These are phyloP conservation scores for Taiozyma sp. DNA, from an alignment of 1,139 yeast genomes.

Conservation along the genomic window DNA sequence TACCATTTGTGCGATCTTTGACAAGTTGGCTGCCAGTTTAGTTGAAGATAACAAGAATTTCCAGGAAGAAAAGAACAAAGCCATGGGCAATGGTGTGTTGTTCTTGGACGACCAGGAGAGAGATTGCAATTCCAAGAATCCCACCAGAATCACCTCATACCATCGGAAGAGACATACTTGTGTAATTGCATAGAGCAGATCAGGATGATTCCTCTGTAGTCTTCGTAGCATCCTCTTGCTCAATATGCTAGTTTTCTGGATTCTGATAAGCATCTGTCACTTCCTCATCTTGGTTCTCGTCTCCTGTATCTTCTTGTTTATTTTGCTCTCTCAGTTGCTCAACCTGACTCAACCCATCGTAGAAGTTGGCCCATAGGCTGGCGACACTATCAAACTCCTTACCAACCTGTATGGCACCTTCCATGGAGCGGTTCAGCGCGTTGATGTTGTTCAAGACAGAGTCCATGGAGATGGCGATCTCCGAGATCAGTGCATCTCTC, in stretches of 20 bases:
- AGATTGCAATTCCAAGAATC: background rate
- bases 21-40: conserved; percentile 8
- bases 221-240: background rate
- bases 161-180: conserved; percentile 1
- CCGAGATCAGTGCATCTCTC: conserved; percentile 36
- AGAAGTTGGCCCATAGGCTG: conserved; percentile 44
- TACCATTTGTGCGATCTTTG: conserved; percentile 17
- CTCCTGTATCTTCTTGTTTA: background rate
- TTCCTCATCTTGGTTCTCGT: background rate
- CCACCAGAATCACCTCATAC: conserved; percentile 6
- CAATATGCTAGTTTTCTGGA: background rate
- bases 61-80: background rate
- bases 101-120: background rate
- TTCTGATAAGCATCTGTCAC: background rate
- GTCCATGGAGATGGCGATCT: conserved; percentile 41
- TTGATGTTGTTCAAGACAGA: conserved; percentile 43
- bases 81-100: background rate
- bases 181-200: background rate
- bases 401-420: conserved; percentile 47
- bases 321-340: conserved; percentile 15
- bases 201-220: background rate
- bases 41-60: background rate
- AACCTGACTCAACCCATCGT: conserved; percentile 32
- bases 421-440: conserved; percentile 44
- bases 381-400: conserved; percentile 48